Evolutionary conservation across 352 stramenopile species (phyloP).

Genomic region (Phytophthora sp.): DNA sequence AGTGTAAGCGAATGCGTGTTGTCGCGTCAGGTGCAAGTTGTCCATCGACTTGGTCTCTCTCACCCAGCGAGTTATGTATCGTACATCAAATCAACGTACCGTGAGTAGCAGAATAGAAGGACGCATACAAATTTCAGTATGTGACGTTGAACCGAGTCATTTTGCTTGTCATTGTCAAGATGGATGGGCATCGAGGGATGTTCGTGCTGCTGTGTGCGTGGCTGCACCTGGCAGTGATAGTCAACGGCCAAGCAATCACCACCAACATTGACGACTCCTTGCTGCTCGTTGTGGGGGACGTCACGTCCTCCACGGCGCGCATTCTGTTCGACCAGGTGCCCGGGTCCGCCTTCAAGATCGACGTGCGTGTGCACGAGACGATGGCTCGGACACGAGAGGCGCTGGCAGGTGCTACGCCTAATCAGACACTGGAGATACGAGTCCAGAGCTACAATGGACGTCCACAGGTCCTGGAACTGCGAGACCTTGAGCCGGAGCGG

Average conservation of each 20-base stretch:
- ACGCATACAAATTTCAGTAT: slow-evolving; percentile 2
- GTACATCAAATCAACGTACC: slow-evolving; percentile 1
- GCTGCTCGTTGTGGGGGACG: slow-evolving; percentile 60
- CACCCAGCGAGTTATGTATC: slow-evolving; percentile 1
- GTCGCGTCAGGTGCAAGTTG: slow-evolving; percentile 8
- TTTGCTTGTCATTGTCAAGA: slow-evolving; percentile 3
- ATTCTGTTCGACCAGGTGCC: slow-evolving; percentile 52
- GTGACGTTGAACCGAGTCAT: neutral
- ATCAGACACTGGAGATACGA: slow-evolving; percentile 1
- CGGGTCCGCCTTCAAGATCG: slow-evolving; percentile 2
- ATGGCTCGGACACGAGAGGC: slow-evolving; percentile 1
- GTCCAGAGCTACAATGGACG: neutral
- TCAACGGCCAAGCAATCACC: neutral
- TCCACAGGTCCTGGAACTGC: slow-evolving; percentile 39
- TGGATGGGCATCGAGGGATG: slow-evolving; percentile 1
- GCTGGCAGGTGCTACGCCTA: slow-evolving; percentile 3
- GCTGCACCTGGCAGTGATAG: neutral
- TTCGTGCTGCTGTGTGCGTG: slow-evolving; percentile 17
- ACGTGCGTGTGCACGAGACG: slow-evolving; percentile 22
- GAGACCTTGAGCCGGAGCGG: slow-evolving; percentile 38
- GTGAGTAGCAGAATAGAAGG: neutral
- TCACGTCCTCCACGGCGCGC: slow-evolving; percentile 46
- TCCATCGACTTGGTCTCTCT: too few relatives aligned
- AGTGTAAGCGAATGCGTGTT: slow-evolving; percentile 31
- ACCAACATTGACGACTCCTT: slow-evolving; percentile 26